Percentiles rank a stretch among this genome's conserved stretches.
Conservation (phyloP, 1,139 yeast species). For the Kodamaea sp. region DNA sequence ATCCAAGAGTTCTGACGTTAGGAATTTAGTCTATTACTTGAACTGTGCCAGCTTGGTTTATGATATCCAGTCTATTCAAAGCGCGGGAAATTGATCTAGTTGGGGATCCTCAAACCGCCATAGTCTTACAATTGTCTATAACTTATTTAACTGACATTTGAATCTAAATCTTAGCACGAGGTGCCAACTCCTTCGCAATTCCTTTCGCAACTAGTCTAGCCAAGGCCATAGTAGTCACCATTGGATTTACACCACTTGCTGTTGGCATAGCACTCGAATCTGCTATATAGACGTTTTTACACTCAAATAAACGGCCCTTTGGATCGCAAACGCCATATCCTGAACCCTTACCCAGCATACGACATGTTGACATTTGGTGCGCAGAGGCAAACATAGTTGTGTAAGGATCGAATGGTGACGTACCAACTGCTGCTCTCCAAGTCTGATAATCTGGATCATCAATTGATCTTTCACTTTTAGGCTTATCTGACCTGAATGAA, state of each 20-base stretch:
- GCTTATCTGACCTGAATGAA: constrained; percentile 39
- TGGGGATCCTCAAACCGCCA: not conserved
- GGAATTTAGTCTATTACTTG: constrained; percentile 45
- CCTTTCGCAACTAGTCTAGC: constrained; percentile 40
- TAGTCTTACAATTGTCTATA: not conserved
- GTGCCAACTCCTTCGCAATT: constrained; percentile 35
- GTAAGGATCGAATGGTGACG: constrained; percentile 29
- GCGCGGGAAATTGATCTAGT: too few species aligned
- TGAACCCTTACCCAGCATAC: constrained; percentile 55
- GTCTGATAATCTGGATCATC: constrained; percentile 47
- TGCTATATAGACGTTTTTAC: constrained; percentile 54
- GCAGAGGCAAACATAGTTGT: constrained; percentile 51
- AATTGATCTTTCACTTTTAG: constrained; percentile 43
- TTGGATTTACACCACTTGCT: constrained; percentile 62
- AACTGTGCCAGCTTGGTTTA: constrained; percentile 47
- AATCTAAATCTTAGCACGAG: constrained; percentile 29
- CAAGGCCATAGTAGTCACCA: constrained; percentile 45
- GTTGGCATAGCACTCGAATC: constrained; percentile 60
- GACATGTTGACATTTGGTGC: constrained; percentile 62
- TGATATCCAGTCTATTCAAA: too few species aligned
- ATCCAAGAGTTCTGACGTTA: constrained; percentile 21
- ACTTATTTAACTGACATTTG: not conserved
- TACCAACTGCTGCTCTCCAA: constrained; percentile 41
- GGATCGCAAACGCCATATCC: constrained; percentile 51
- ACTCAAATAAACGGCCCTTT: constrained; percentile 53